A percentile compares a stretch with the other conserved stretches of the same genome.
phyloP scores from a whole-genome alignment of 352 stramenopile genomes.

The Plasmopara muralis region DNA sequence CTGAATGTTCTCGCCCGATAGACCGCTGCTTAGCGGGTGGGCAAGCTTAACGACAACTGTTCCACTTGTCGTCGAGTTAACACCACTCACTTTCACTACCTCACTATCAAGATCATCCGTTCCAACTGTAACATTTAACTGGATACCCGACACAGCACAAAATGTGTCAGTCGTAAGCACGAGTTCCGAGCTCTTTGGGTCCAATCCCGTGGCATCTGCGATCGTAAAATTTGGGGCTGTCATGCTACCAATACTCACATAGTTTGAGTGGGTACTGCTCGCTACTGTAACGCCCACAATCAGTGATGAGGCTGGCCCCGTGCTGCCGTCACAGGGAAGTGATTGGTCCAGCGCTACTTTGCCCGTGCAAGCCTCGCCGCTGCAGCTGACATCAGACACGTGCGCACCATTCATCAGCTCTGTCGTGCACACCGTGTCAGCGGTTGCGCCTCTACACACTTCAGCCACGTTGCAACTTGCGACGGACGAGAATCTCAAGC shows the following conservation, averaged over 20 bases:
- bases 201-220: slow-evolving; percentile 25
- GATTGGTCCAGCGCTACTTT: slow-evolving; percentile 34
- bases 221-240: slow-evolving; percentile 35
- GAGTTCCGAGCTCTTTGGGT: slow-evolving; percentile 30
- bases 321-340: slow-evolving; percentile 41
- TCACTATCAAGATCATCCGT: slow-evolving; percentile 6
- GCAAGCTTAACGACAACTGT: slow-evolving; percentile 34
- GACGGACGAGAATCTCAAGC: slow-evolving; percentile 41
- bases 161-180: slow-evolving; percentile 36
- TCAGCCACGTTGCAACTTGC: slow-evolving; percentile 50
- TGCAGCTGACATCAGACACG: slow-evolving; percentile 39
- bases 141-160: slow-evolving; percentile 25
- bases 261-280: slow-evolving; percentile 40
- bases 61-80: slow-evolving; percentile 38
- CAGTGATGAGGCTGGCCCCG: slow-evolving; percentile 28
- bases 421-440: slow-evolving; percentile 41
- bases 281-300: slow-evolving; percentile 48
- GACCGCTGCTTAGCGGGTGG: slow-evolving; percentile 23
- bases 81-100: slow-evolving; percentile 23
- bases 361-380: slow-evolving; percentile 38
- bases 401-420: slow-evolving; percentile 26
- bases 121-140: slow-evolving; percentile 29
- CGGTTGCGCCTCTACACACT: slow-evolving; percentile 42
- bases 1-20: slow-evolving; percentile 26
- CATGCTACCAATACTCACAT: slow-evolving; percentile 40